phyloP scores from a whole-genome alignment of 106 monocot genomes.

The Ottelia alismoides region DNA sequence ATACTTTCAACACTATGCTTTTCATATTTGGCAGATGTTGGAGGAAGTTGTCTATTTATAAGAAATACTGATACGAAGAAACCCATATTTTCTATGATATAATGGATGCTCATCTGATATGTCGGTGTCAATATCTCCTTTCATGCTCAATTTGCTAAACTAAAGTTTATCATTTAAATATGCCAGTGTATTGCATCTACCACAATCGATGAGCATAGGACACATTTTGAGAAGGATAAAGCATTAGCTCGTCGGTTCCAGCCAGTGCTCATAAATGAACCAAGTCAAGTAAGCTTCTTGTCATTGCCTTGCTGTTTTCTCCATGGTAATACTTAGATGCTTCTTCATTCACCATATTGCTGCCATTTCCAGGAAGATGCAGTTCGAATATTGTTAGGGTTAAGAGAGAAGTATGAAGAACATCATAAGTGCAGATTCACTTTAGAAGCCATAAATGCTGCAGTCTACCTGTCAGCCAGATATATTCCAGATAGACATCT shows the following conservation, averaged over 20 bases:
- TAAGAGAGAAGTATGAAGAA: conserved; percentile 71
- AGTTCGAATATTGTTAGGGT: conserved; percentile 67
- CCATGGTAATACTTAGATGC: too few relatives aligned
- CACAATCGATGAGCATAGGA: conserved; percentile 64
- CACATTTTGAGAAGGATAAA: conserved; percentile 88
- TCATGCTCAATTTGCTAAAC: too few relatives aligned
- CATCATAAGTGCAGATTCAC: conserved; percentile 83
- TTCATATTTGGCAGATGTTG: too few relatives aligned
- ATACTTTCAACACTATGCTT: too few relatives aligned
- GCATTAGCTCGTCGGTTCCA: conserved; percentile 93
- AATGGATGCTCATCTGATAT: too few relatives aligned
- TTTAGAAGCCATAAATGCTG: conserved; percentile 77
- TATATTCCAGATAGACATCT: conserved; percentile 91
- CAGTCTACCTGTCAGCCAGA: conserved; percentile 88
- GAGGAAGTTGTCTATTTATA: too few relatives aligned
- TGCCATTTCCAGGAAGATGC: conserved; percentile 98
- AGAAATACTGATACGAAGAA: too few relatives aligned
- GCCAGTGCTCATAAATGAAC: conserved; percentile 73
- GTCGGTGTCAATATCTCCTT: too few relatives aligned
- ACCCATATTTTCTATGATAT: too few relatives aligned
- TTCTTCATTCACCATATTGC: too few relatives aligned
- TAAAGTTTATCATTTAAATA: too few relatives aligned
- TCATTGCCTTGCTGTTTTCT: neutral
- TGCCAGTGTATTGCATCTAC: conserved; percentile 94
- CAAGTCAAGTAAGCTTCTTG: conserved; percentile 48